Conservation (phyloP, 495 filamentous ascomycete species). For the Penicillium crystallinum region DNA sequence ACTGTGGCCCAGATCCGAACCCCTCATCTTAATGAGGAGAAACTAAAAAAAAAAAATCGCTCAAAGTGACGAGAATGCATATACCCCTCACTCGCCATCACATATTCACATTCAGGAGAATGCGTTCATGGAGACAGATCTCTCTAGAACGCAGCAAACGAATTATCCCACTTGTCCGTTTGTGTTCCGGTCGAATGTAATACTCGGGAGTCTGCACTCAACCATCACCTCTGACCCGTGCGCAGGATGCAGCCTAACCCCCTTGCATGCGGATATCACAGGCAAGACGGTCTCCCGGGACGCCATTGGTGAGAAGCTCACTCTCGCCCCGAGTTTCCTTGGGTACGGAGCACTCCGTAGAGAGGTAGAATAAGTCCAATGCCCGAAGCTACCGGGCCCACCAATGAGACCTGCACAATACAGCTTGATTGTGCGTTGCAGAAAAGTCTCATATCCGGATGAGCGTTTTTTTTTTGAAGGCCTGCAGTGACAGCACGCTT, state of each 20-base stretch:
- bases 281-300: background rate
- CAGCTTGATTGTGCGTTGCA: background rate
- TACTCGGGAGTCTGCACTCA: constrained; percentile 6
- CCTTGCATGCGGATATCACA: constrained; percentile 19
- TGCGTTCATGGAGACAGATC: background rate
- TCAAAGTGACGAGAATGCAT: constrained; percentile 14
- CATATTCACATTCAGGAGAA: constrained; percentile 1
- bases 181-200: background rate
- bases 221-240: constrained; percentile 8
- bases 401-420: background rate
- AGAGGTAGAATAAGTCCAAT: background rate
- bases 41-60: background rate
- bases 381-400: background rate
- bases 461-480: background rate
- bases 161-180: background rate
- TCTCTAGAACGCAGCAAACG: background rate
- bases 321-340: background rate
- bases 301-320: constrained; percentile 5
- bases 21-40: background rate
- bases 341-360: no score
- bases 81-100: constrained; percentile 18
- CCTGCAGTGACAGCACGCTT: no score
- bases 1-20: constrained; percentile 23
- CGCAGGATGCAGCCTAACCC: constrained; percentile 6
- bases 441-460: no score